phyloP scores from a whole-genome alignment of 805 yeast genomes.

The baker's yeast (Saccharomyces cerevisiae) region DNA sequence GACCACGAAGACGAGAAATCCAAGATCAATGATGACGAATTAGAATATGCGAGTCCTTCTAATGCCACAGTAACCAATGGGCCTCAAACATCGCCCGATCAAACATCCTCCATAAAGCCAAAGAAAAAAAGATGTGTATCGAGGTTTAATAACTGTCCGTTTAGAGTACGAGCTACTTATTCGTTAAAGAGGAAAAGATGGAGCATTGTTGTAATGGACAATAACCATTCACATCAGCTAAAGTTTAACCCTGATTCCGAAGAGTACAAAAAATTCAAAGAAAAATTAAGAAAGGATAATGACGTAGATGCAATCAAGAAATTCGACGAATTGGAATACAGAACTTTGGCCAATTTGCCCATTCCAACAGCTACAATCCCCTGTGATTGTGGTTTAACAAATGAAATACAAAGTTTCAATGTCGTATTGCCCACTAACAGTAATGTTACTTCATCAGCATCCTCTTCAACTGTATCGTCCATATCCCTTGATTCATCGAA shows the following conservation, averaged over 20 bases:
- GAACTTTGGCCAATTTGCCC: constrained; percentile 27
- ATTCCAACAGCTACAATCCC: constrained; percentile 27
- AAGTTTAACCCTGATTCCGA: constrained; percentile 30
- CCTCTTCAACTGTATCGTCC: background rate
- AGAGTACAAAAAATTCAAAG: constrained; percentile 30
- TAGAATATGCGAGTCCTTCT: background rate
- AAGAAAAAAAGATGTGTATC: constrained; percentile 28
- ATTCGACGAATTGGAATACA: constrained; percentile 32
- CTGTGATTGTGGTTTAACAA: constrained; percentile 33
- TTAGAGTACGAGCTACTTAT: constrained; percentile 56
- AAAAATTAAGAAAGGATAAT: constrained; percentile 17
- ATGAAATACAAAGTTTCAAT: constrained; percentile 29
- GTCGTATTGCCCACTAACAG: constrained; percentile 25
- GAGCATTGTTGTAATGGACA: constrained; percentile 55
- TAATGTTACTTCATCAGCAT: background rate
- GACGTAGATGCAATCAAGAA: constrained; percentile 29
- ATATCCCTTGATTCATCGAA: background rate
- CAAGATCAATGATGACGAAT: background rate
- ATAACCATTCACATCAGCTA: constrained; percentile 49
- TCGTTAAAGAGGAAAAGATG: constrained; percentile 45
- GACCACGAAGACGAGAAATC: background rate
- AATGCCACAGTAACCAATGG: background rate
- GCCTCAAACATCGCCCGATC: background rate
- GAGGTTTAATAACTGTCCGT: constrained; percentile 45
- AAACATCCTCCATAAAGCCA: background rate